Base-by-base conservation (phyloP, 495 filamentous ascomycete genomes). In the Aspergillus panamensis region DNA sequence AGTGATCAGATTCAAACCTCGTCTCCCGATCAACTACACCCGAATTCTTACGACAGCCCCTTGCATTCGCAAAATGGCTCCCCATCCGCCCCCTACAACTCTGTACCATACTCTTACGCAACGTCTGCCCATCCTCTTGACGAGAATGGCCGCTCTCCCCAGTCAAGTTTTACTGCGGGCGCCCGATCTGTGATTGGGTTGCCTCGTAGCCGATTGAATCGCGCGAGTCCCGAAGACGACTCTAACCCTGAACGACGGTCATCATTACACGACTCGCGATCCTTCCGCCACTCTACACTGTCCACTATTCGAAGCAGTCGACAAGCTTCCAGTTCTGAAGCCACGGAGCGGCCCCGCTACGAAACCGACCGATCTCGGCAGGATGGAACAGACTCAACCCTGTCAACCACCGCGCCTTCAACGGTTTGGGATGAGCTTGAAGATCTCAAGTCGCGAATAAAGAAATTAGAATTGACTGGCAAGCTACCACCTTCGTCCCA, bases 361-460 rank as follows among this genome's bases (percentile, higher is more conserved):
- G 76, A 76, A 8, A 68, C 77, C 8, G 85, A 87, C 51, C 84
- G 79, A 49, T 52, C 78, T 19, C 73, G 74, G 48, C 72, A 70
- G 4, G 83, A 87, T 61, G 83, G 83, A 32, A 92, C 90, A 3
- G 89, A 90, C 58, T 96, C 92, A 0, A 91, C 89, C 0, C 77
- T 86, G 20, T 97, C 94, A 0, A 91, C 89, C 0, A 91, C 85
- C 2, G 91, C 91, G 8, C 88, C 92, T 19, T 96, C 94, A 2
- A 95, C 90, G 1, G 90, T 98, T 9, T 98, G 95, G 95, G 94
- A 98, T 69, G 94, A 98, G 71, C 74, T 98, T 17, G 94, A 98
- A 62, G 95, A 97, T 53, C 75, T 98, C 12, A 98, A 97, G 68
- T 93, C 91, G 9, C 84, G 95, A 19, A 96, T 98, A 60, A 85